phyloP scores from a whole-genome alignment of 2,329 filamentous ascomycete species.

The Metarhizium sp. region DNA sequence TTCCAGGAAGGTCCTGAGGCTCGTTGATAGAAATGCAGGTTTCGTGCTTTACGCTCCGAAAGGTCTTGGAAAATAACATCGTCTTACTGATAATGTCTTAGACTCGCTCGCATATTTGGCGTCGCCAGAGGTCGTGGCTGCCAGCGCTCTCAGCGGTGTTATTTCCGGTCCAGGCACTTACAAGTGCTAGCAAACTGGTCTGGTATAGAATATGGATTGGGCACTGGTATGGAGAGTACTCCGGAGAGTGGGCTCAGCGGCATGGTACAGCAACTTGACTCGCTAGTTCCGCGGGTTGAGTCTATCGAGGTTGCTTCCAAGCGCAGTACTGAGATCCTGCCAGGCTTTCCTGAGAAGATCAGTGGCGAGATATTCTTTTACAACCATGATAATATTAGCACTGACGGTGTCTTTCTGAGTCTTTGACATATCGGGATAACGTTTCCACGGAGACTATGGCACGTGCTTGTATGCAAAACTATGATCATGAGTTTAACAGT shows the following conservation, averaged over 20 bases:
- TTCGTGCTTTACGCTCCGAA: too few species aligned
- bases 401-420: too few species aligned
- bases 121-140: constrained; percentile 73
- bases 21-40: too few species aligned
- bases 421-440: too few species aligned
- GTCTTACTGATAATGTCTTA: too few species aligned
- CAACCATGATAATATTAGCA: constrained; percentile 61
- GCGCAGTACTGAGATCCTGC: constrained; percentile 7
- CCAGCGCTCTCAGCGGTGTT: constrained; percentile 63
- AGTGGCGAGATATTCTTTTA: constrained; percentile 13
- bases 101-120: too few species aligned
- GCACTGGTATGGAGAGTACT: constrained; percentile 5
- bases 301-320: constrained; percentile 7
- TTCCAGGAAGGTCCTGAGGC: background rate
- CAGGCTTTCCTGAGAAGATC: background rate
- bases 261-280: constrained; percentile 6
- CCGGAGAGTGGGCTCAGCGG: background rate
- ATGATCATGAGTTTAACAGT: too few species aligned
- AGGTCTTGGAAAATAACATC: too few species aligned
- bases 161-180: constrained; percentile 72
- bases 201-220: constrained; percentile 9
- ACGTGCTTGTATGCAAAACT: too few species aligned
- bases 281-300: constrained; percentile 10
- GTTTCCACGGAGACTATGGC: too few species aligned
- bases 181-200: constrained; percentile 44